These are phyloP conservation scores for Saturnispora serradocipensis DNA, from an alignment of 805 yeast genomes.

Conservation along the genomic window DNA sequence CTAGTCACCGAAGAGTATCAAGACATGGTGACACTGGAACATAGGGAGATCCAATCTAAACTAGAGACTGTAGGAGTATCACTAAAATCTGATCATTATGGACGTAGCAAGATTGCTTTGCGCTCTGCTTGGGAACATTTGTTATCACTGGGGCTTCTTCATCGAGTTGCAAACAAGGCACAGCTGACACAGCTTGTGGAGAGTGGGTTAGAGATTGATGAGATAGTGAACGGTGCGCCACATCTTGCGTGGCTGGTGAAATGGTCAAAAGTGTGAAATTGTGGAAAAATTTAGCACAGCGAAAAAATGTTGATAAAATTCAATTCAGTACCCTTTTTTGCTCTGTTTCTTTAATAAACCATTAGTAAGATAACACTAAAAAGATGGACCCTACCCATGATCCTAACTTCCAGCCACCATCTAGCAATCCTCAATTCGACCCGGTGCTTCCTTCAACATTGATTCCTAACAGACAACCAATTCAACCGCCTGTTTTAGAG, in stretches of 20 bases:
- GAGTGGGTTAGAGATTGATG: constrained; percentile 10
- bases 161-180: constrained; percentile 1
- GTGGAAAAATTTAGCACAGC: neutral
- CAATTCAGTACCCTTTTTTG: neutral
- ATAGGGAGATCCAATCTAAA: constrained; percentile 24
- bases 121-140: constrained; percentile 17
- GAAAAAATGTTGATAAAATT: neutral
- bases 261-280: constrained; percentile 4
- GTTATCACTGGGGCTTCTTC: constrained; percentile 8
- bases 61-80: constrained; percentile 14
- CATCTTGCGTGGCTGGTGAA: constrained; percentile 3
- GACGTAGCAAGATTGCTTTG: constrained; percentile 7
- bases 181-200: constrained; percentile 3
- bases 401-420: constrained; percentile 83
- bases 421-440: constrained; percentile 48
- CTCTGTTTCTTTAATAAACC: neutral
- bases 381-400: constrained; percentile 89
- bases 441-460: constrained; percentile 60
- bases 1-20: constrained; percentile 68
- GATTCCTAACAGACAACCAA: constrained; percentile 69
- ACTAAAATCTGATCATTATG: constrained; percentile 5
- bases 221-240: constrained; percentile 1
- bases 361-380: neutral
- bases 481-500: constrained; percentile 69
- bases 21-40: constrained; percentile 39